phyloP scores from a whole-genome alignment of 179 eudicot species.

The Actinidia polygama region DNA sequence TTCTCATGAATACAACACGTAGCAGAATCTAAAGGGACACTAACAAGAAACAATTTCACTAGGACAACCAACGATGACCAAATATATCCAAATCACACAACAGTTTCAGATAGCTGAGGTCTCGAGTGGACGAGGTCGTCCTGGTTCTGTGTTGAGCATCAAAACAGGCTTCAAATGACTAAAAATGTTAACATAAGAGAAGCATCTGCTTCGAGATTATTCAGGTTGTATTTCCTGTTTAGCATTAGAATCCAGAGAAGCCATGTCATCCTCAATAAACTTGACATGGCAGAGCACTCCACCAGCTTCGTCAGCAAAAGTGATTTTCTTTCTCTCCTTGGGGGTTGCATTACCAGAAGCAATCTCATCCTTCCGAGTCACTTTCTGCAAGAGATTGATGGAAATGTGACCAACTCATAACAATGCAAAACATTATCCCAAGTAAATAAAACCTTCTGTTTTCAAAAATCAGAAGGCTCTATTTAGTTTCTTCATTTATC shows the following conservation, averaged over 20 bases:
- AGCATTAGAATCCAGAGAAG: slow-evolving; percentile 17
- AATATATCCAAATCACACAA: background rate
- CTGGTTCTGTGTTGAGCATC: background rate
- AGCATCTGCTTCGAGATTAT: slow-evolving; percentile 8
- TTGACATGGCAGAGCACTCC: slow-evolving; percentile 75
- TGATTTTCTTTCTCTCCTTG: slow-evolving; percentile 63
- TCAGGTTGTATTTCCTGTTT: background rate
- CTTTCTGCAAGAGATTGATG: slow-evolving; percentile 37
- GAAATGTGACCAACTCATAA: background rate
- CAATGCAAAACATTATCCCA: background rate
- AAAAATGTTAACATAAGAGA: background rate
- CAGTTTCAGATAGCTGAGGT: background rate
- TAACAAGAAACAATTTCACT: background rate
- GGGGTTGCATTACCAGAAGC: slow-evolving; percentile 36
- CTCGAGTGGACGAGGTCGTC: background rate
- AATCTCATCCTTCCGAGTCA: slow-evolving; percentile 41
- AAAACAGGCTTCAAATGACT: background rate
- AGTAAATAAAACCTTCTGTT: background rate
- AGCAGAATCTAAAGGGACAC: background rate
- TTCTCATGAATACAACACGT: background rate
- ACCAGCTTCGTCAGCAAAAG: slow-evolving; percentile 94
- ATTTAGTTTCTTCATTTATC: background rate
- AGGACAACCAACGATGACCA: background rate
- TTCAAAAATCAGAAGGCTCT: background rate
- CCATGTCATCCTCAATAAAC: slow-evolving; percentile 38